A percentile compares a stretch with the other conserved stretches of the same genome.
These are phyloP conservation scores for Primulina tabacum DNA, from an alignment of 257 asterid genomes.

Conservation along the genomic window DNA sequence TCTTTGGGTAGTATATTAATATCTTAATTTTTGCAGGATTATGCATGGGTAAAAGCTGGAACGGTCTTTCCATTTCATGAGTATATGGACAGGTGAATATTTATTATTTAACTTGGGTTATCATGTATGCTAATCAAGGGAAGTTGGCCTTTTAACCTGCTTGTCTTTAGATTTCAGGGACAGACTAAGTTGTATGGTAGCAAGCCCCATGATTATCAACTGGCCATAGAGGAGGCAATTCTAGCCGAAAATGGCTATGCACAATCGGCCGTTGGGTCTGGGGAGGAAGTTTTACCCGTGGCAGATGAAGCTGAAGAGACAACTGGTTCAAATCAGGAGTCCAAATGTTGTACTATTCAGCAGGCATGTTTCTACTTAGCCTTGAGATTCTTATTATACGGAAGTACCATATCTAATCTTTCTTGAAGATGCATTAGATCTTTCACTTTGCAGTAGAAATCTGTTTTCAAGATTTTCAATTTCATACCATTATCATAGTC, in stretches of 20 bases:
- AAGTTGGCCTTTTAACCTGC: conserved; percentile 18
- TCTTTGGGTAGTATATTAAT: conserved; percentile 15
- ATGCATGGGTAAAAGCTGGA: conserved; percentile 93
- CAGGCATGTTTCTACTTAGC: conserved; percentile 52
- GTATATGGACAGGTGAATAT: conserved; percentile 69
- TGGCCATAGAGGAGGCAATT: conserved; percentile 89
- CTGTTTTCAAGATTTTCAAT: not conserved
- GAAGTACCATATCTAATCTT: conserved; percentile 11
- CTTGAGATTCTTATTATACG: conserved; percentile 3
- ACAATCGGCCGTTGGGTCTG: conserved; percentile 34
- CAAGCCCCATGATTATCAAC: conserved; percentile 66
- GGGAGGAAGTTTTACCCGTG: conserved; percentile 38
- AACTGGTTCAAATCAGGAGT: conserved; percentile 72
- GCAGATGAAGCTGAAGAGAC: conserved; percentile 54
- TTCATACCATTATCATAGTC: not conserved
- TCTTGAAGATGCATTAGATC: conserved; percentile 22
- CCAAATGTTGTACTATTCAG: conserved; percentile 42
- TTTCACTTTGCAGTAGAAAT: not conserved
- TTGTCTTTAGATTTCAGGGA: conserved; percentile 70
- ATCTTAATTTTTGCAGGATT: conserved; percentile 57
- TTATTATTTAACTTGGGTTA: conserved; percentile 14
- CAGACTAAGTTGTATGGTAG: conserved; percentile 92
- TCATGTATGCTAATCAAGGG: conserved; percentile 15
- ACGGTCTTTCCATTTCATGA: conserved; percentile 84
- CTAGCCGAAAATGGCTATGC: conserved; percentile 54